Conservation (phyloP, 768 basidiomycete species). For the Mycena galopus region DNA sequence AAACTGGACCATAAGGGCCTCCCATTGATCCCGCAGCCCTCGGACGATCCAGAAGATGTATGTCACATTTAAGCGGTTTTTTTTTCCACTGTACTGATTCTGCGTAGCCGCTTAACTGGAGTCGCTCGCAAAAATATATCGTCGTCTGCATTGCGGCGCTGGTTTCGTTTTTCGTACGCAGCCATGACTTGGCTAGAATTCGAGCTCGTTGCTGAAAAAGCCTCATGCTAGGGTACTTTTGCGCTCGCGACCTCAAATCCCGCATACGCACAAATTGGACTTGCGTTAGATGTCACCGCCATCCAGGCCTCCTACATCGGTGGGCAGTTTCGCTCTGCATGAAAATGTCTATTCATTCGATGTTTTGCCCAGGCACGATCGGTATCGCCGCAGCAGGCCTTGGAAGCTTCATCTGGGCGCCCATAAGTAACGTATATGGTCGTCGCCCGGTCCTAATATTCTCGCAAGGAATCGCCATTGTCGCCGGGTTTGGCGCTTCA, state of each 20-base stretch:
- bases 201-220: not conserved
- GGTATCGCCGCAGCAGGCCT: conserved; percentile 14
- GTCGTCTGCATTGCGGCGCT: conserved; percentile 33
- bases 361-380: not conserved
- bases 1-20: conserved; percentile 40
- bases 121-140: conserved; percentile 33
- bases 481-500: conserved; percentile 32
- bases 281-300: conserved; percentile 24
- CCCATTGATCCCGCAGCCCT: conserved; percentile 45
- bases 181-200: not conserved
- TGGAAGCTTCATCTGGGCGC: conserved; percentile 41
- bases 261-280: conserved; percentile 36
- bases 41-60: conserved; percentile 42
- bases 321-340: not conserved
- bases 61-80: not conserved
- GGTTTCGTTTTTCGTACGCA: conserved; percentile 37
- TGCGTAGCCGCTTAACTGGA: conserved; percentile 41
- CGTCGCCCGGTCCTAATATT: conserved; percentile 40
- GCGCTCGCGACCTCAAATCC: conserved; percentile 39
- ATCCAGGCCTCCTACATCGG: conserved; percentile 34
- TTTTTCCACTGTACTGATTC: not conserved
- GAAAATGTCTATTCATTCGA: too few species aligned
- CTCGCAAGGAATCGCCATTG: conserved; percentile 36
- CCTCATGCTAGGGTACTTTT: conserved; percentile 32
- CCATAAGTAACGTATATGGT: conserved; percentile 43